Conservation (phyloP, 2,329 filamentous ascomycete genomes). For the Sarocladium oryzae region DNA sequence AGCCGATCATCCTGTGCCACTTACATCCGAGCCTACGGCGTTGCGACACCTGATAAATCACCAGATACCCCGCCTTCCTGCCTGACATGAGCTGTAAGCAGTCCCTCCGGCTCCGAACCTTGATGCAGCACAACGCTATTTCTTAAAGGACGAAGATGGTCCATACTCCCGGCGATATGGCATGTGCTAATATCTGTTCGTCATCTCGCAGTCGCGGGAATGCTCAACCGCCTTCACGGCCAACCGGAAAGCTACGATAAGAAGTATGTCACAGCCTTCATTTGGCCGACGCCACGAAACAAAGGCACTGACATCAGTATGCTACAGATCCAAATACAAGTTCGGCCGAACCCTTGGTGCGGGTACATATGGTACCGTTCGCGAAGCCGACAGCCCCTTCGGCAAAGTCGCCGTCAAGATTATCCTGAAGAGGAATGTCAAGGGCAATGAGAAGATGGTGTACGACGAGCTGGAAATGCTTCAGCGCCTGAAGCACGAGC, state of each 20-base stretch:
- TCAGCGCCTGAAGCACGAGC: conserved; percentile 81
- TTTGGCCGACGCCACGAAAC: conserved; percentile 11
- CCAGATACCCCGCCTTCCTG: conserved; percentile 11
- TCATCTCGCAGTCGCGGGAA: conserved; percentile 60
- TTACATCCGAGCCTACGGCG: neutral
- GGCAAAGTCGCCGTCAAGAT: conserved; percentile 96
- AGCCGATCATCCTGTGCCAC: neutral
- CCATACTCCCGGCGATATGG: neutral
- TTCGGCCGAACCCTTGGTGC: conserved; percentile 93
- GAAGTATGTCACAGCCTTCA: conserved; percentile 54
- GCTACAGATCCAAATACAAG: conserved; percentile 70
- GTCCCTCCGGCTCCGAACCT: neutral
- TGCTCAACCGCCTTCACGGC: conserved; percentile 93
- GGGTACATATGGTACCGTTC: conserved; percentile 96
- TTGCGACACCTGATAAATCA: neutral
- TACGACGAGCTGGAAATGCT: conserved; percentile 95
- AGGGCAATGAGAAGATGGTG: conserved; percentile 97
- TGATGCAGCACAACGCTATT: neutral
- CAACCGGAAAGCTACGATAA: conserved; percentile 98
- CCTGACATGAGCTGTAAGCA: conserved; percentile 12
- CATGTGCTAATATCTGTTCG: conserved; percentile 17
- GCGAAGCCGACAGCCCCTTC: conserved; percentile 78
- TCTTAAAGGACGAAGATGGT: too few species aligned
- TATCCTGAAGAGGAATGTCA: conserved; percentile 98
- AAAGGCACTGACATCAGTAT: conserved; percentile 18